Evolutionary conservation across 805 yeast genomes (phyloP).

Genomic region (Dipodascopsis uninucleata): DNA sequence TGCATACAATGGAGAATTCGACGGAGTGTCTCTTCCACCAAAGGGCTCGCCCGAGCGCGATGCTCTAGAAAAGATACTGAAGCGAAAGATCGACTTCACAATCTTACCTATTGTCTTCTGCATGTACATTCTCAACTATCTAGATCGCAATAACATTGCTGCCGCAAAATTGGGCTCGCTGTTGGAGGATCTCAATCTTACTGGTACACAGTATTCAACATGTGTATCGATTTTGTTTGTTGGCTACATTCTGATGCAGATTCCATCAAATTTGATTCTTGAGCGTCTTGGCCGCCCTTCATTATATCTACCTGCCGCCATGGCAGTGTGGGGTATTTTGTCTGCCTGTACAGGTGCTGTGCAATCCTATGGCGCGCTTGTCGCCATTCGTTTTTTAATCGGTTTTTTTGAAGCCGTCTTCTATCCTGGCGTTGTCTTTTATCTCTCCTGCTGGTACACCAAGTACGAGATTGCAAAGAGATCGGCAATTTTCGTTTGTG

Average conservation of each 20-base stretch:
- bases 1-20: conserved; percentile 19
- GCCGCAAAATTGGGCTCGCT: conserved; percentile 47
- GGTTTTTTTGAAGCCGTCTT: conserved; percentile 50
- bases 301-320: conserved; percentile 46
- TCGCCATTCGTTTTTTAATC: conserved; percentile 45
- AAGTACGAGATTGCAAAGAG: conserved; percentile 49
- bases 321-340: conserved; percentile 48
- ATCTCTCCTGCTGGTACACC: conserved; percentile 55
- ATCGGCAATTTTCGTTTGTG: conserved; percentile 50
- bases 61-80: conserved; percentile 43
- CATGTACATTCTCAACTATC: conserved; percentile 47
- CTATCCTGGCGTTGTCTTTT: conserved; percentile 48
- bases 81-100: conserved; percentile 48
- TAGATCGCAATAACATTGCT: conserved; percentile 49
- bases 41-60: conserved; percentile 43
- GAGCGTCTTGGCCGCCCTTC: conserved; percentile 50
- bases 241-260: conserved; percentile 48
- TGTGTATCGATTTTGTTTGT: conserved; percentile 50
- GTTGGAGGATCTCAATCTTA: conserved; percentile 41
- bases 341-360: conserved; percentile 48
- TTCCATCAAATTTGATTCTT: conserved; percentile 48
- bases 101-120: conserved; percentile 49
- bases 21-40: conserved; percentile 29
- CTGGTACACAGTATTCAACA: conserved; percentile 44
- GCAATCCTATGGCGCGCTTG: conserved; percentile 43